Evolutionary conservation across 805 yeast species (phyloP).

Genomic region (Wickerhamiella galacta): DNA sequence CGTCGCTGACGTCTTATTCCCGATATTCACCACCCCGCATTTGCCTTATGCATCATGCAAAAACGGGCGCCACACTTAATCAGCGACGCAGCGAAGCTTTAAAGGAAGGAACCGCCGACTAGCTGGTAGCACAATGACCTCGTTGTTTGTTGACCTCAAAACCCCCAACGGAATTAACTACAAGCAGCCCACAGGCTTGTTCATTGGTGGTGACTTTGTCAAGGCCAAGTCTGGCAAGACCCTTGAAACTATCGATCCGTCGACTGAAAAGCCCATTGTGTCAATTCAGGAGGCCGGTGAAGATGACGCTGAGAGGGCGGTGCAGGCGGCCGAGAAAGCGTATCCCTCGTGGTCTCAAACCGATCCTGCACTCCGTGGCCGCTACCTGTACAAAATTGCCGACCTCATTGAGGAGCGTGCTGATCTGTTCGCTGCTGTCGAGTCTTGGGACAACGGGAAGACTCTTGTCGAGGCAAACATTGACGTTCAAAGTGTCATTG

Average conservation of each 20-base stretch:
- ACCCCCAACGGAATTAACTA: conserved; percentile 36
- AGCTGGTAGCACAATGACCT: too few relatives aligned
- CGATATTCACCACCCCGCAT: too few relatives aligned
- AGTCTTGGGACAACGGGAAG: conserved; percentile 82
- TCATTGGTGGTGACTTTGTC: conserved; percentile 51
- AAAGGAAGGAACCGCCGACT: too few relatives aligned
- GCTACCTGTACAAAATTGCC: conserved; percentile 52
- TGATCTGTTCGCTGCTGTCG: conserved; percentile 62
- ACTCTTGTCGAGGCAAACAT: conserved; percentile 49
- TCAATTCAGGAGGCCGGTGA: conserved; percentile 58
- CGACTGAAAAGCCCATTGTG: conserved; percentile 56
- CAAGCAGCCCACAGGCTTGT: conserved; percentile 69
- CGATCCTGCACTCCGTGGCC: conserved; percentile 55
- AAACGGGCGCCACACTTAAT: too few relatives aligned
- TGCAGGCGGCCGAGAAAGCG: conserved; percentile 68
- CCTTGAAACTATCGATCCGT: conserved; percentile 47
- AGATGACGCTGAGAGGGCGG: conserved; percentile 73
- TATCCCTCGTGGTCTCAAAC: conserved; percentile 56
- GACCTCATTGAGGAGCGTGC: conserved; percentile 56
- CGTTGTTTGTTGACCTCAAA: conserved; percentile 11
- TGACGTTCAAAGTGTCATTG: conserved; percentile 54
- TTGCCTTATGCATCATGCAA: too few relatives aligned
- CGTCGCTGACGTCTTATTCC: too few relatives aligned
- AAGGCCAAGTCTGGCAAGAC: conserved; percentile 41
- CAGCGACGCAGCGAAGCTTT: too few relatives aligned